These are phyloP conservation scores for Leersia perrieri DNA, from an alignment of 176 grass and related monocot species.

Conservation along the genomic window DNA sequence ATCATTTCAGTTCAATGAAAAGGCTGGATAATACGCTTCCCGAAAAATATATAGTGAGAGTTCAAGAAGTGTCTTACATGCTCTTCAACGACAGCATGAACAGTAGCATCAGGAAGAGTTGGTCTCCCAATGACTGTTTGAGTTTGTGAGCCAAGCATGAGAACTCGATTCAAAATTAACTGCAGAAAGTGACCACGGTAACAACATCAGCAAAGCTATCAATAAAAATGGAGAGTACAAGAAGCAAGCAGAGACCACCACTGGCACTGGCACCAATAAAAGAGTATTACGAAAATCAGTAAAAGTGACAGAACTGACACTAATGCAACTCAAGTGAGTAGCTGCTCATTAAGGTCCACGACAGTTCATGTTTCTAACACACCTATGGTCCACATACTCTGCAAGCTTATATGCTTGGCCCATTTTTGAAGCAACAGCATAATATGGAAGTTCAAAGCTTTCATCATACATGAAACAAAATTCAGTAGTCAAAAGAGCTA, in stretches of 20 bases:
- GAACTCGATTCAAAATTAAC: conserved; percentile 81
- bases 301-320: background rate
- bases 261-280: background rate
- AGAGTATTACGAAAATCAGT: background rate
- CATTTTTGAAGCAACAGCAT: background rate
- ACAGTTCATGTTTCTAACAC: background rate
- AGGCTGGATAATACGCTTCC: background rate
- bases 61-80: conserved; percentile 65
- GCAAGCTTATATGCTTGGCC: background rate
- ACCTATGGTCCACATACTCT: background rate
- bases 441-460: background rate
- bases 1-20: conserved; percentile 10
- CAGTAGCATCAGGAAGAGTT: conserved; percentile 59
- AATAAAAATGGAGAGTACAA: conserved; percentile 13
- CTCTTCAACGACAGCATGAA: conserved; percentile 95
- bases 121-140: conserved; percentile 93
- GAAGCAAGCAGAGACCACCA: background rate
- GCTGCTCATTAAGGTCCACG: background rate
- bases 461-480: background rate
- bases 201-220: conserved; percentile 19
- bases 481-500: background rate
- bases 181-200: conserved; percentile 42
- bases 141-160: conserved; percentile 86
- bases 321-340: conserved; percentile 8
- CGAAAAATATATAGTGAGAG: background rate